A percentile compares a stretch with the other conserved stretches of the same genome.
These are phyloP conservation scores for Candida stauntonica DNA, from an alignment of 805 yeast genomes.

Conservation along the genomic window DNA sequence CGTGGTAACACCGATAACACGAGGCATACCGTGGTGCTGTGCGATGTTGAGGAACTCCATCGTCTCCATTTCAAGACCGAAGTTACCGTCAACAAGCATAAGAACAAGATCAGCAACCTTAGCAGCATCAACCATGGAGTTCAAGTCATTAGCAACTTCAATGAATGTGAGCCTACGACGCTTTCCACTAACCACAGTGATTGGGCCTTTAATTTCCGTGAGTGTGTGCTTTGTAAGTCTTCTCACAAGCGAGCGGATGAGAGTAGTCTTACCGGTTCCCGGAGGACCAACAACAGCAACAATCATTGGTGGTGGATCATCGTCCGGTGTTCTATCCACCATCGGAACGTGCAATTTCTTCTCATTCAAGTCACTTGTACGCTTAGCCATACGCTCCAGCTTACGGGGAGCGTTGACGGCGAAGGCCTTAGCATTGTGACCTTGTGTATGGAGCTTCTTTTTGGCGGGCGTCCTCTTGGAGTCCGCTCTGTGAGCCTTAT, in stretches of 20 bases:
- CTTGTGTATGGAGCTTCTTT: slow-evolving; percentile 84
- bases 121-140: slow-evolving; percentile 94
- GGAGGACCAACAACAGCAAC: slow-evolving; percentile 98
- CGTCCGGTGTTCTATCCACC: slow-evolving; percentile 96
- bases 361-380: slow-evolving; percentile 80
- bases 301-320: slow-evolving; percentile 94
- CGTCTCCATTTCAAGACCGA: slow-evolving; percentile 98
- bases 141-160: slow-evolving; percentile 88
- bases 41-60: slow-evolving; percentile 97
- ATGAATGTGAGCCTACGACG: slow-evolving; percentile 87
- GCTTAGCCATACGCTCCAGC: slow-evolving; percentile 74
- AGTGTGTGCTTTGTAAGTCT: slow-evolving; percentile 84
- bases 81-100: slow-evolving; percentile 90
- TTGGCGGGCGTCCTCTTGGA: slow-evolving; percentile 59
- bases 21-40: slow-evolving; percentile 98
- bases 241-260: slow-evolving; percentile 83
- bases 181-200: slow-evolving; percentile 94
- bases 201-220: slow-evolving; percentile 88
- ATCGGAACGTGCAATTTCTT: slow-evolving; percentile 91
- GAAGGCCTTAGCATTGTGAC: slow-evolving; percentile 79
- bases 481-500: slow-evolving; percentile 78
- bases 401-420: slow-evolving; percentile 84
- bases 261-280: slow-evolving; percentile 95
- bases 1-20: slow-evolving; percentile 91
- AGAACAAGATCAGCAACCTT: slow-evolving; percentile 92